A percentile compares a stretch with the other conserved stretches of the same genome.
phyloP scores from a whole-genome alignment of 257 asterid species.

The Knoxia roxburghii region DNA sequence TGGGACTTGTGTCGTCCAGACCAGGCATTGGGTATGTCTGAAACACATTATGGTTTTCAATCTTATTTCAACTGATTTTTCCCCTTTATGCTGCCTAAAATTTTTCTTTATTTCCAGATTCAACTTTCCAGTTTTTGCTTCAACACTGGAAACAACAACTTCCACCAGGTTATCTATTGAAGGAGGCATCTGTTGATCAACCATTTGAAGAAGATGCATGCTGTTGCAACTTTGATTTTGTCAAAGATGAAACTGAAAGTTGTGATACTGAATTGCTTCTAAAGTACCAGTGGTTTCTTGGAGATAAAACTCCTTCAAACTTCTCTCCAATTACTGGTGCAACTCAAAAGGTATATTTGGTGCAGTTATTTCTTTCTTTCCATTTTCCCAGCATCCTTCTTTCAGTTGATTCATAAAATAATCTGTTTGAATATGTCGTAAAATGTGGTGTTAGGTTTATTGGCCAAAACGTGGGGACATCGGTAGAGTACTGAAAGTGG shows the following conservation, averaged over 20 bases:
- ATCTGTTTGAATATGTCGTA: neutral
- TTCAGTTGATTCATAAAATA: neutral
- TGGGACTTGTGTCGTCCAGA: constrained; percentile 97
- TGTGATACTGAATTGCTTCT: constrained; percentile 42
- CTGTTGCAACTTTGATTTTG: constrained; percentile 81
- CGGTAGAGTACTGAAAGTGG: constrained; percentile 75
- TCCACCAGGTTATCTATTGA: constrained; percentile 76
- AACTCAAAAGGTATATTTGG: constrained; percentile 55
- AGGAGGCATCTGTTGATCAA: constrained; percentile 59
- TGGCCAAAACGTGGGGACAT: constrained; percentile 73
- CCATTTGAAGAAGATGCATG: constrained; percentile 97
- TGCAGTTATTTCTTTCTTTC: constrained; percentile 11
- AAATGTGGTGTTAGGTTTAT: constrained; percentile 49
- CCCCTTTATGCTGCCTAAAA: neutral
- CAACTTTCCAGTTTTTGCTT: constrained; percentile 82
- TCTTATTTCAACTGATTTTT: constrained; percentile 4
- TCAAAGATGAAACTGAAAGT: constrained; percentile 47
- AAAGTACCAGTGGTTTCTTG: constrained; percentile 86
- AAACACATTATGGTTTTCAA: neutral
- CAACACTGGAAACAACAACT: constrained; percentile 94
- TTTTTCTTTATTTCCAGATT: constrained; percentile 45
- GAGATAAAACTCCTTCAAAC: constrained; percentile 66
- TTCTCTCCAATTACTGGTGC: constrained; percentile 66
- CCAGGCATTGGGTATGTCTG: constrained; percentile 67
- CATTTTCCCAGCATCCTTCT: neutral